Evolutionary conservation across 345 rosid genomes (phyloP).

Genomic region (Corchorus capsularis): DNA sequence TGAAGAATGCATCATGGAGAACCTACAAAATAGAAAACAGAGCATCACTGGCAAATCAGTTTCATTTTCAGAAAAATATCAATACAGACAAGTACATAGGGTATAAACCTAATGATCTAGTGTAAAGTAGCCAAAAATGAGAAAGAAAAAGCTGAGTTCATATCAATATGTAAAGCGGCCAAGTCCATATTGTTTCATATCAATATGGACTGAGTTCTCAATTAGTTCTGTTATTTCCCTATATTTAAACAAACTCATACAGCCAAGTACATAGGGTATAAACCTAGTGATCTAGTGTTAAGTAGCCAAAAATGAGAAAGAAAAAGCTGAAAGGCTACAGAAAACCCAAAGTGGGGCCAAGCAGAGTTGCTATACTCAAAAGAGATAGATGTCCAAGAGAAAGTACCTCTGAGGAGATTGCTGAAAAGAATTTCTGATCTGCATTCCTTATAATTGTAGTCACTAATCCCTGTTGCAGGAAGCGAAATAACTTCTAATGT

Average conservation of each 20-base stretch:
- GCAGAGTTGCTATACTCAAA: constrained; percentile 5
- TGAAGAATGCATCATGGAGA: too few relatives aligned
- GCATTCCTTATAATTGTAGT: constrained; percentile 91
- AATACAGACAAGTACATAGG: background rate
- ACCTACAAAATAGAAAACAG: too few relatives aligned
- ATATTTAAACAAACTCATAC: background rate
- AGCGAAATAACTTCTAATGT: too few relatives aligned
- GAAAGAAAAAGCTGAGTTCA: background rate
- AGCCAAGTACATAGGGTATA: background rate
- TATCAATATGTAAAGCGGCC: background rate
- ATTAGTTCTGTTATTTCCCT: too few relatives aligned
- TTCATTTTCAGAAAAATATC: too few relatives aligned
- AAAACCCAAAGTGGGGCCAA: background rate
- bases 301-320: constrained; percentile 4
- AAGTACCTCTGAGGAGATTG: constrained; percentile 81
- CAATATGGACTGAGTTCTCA: background rate
- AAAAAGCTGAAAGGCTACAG: background rate
- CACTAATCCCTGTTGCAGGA: constrained; percentile 72
- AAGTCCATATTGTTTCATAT: too few relatives aligned
- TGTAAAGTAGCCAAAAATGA: constrained; percentile 1
- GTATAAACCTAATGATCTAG: background rate
- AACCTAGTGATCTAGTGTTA: background rate
- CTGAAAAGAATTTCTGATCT: constrained; percentile 86
- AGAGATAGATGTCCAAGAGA: constrained; percentile 9
- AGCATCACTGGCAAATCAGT: too few relatives aligned